Base-by-base conservation (phyloP, 2,329 filamentous ascomycete species). In the Parastagonospora nodorum region DNA sequence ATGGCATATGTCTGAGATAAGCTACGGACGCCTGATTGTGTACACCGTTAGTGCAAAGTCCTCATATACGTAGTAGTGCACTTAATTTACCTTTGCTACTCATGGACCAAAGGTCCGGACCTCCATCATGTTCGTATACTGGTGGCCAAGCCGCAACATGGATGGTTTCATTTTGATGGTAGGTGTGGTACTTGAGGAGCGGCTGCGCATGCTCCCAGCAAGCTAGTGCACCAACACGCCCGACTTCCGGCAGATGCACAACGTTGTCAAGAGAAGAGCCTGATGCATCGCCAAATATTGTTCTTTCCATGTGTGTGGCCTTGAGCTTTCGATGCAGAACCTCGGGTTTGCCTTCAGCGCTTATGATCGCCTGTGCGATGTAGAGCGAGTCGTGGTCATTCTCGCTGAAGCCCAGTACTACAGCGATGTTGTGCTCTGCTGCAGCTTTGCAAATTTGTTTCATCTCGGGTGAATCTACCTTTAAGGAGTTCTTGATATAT, bases 1-100 rank as follows among this genome's bases (percentile, higher is more conserved):
- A 86, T 78, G 1, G 84, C 83, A 56, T 85, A 84, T 0, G 78
- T 76, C 52, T 80, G 80, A 0, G 81, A 79, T 1, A 84, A 69
- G 35, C 14, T 38, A 61, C 75, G 19, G 19, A 24, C 19, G 28
- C 48, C 44, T 30, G 53, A 57, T 19, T 52, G 51, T 58, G 15
- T 8, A 19, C 27, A 35, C 30, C 8, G 14, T 16, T 32, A 28
- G n/a, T 14, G n/a, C 19, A 31, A 40, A 24, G 24, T 14, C 19
- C 15, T 16, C 27, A 9, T 11, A 15, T 1, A 2, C 43, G 29
- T 29, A 45, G 29, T 30, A 2, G 11, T 12, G 16, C 15, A 2
- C 35, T 12, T 27, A 35, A 51, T 47, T 9, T 14, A 68, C 67
- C 71, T 53, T 76, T 72, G 10, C 64, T 58, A 7, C 64, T 70